Percentiles rank a stretch among this genome's conserved stretches.
Conservation (phyloP, 257 asterid species). For the Nicotiana sylvestris region DNA sequence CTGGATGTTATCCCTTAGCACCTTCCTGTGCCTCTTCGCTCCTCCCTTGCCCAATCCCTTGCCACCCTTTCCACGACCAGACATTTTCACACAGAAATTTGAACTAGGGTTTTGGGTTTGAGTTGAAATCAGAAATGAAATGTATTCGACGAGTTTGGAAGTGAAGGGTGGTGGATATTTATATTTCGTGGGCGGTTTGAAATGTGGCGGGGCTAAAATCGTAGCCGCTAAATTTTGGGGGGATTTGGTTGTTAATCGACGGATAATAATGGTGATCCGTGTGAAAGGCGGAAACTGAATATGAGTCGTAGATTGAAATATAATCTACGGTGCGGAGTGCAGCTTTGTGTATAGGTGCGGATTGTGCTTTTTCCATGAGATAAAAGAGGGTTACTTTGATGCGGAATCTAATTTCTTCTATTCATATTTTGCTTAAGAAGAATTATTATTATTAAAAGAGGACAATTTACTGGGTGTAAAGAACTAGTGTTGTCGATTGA, state of each 20-base stretch:
- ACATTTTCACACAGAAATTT: constrained; percentile 5
- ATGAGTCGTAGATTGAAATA: neutral
- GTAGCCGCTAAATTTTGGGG: neutral
- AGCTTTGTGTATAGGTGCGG: neutral
- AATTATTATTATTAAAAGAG: too few relatives aligned
- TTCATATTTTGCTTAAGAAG: too few relatives aligned
- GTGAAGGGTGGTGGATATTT: neutral
- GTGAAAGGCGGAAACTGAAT: neutral
- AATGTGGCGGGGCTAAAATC: neutral
- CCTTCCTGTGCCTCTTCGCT: constrained; percentile 43
- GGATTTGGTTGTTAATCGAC: neutral
- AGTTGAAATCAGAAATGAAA: neutral
- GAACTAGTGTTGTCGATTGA: too few relatives aligned
- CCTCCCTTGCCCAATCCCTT: constrained; percentile 43
- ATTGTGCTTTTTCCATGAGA: neutral
- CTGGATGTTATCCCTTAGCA: constrained; percentile 36
- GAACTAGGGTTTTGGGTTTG: neutral
- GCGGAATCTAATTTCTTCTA: too few relatives aligned
- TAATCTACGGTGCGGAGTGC: neutral
- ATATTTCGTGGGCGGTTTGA: neutral
- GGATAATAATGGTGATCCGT: neutral
- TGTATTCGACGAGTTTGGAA: neutral
- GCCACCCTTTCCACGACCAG: constrained; percentile 36
- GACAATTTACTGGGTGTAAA: too few relatives aligned
- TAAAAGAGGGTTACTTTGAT: neutral